Evolutionary conservation across 2,329 filamentous ascomycete species (phyloP), one percentile per base, ranked within the genome.

Genomic region (Aphanocladium album): DNA sequence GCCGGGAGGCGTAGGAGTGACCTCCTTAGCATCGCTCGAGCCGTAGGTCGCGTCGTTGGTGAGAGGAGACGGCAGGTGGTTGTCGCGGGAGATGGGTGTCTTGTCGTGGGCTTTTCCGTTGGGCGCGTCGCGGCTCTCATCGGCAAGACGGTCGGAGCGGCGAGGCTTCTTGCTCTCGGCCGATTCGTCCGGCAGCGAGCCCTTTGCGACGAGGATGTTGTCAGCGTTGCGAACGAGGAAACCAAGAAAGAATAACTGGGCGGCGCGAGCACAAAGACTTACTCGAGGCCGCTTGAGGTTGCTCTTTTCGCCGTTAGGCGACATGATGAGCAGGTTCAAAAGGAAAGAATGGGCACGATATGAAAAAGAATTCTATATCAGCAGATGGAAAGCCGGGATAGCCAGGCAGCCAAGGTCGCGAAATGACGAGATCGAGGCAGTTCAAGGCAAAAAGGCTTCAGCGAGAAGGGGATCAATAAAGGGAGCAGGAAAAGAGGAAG

Each of bases 271-370:
- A 54, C 35, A 60, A 60, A 60, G 57, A 60, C 84, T 72, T 80
- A 95, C 91, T 74, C 88, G 84, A 67, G 80, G 84, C 72, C 91
- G 87, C 81, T 96, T 96, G 78, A 95, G 85, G 77, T 90, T 89
- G 79, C 88, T 92, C 79, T 90, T 90, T 76, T 95, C 89, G 66
- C 76, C 73, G 68, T 80, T 77, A 75, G 86, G 80, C 75, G 84
- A 77, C 84, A 86, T 86, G 65, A 49, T 47, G 50, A 60, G 57
- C 69, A 65, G 66, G 66, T 62, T 43, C 39, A 45, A 43, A 33
- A 35, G 16, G 43, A 12, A 53, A 27, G 19, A 46, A 47, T 21
- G 57, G 39, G 41, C 37, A 53, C 23, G 25, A 39, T 50, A 30
- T 16, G 21, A 35, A 30, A 30, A 30, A 30, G 23, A 52, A 51